Base-by-base conservation (phyloP, 495 filamentous ascomycete genomes). In the Neurospora terricola region DNA sequence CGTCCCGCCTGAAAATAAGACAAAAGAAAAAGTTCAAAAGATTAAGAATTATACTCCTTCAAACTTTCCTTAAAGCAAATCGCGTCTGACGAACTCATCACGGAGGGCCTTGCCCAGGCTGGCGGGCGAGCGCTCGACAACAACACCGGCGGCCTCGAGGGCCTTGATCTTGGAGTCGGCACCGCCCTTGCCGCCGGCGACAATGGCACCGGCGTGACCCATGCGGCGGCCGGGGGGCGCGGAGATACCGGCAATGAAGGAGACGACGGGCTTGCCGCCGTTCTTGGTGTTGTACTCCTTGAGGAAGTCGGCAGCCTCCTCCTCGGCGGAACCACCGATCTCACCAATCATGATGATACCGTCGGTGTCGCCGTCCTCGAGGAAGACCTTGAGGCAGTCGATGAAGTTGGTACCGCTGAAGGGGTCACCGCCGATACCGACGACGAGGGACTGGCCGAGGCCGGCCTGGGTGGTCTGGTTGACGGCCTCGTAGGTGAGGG, bases 331-430 rank as follows among this genome's bases (percentile, higher is more conserved):
- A 75, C 96, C 96, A 82, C 96, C 96, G 79, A 99, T 98, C 87
- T 99, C 96, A 82, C 96, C 96, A 81, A 99, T 98, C 96, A 99
- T 97, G 86, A 99, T 98, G 80, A 99, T 98, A 82, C 96, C 96
- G 79, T 99, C 96, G 54, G 96, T 99, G 83, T 97, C 94, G 80
- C 91, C 88, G 83, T 99, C 96, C 82, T 96, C 87, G 75, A 98
- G 87, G 90, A 99, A 99, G 79, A 99, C 93, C 76, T 92, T 91
- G 79, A 99, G 87, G 88, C 96, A 97, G 87, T 99, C 96, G 84
- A 97, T 99, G 87, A 99, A 99, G 89, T 97, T 98, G 80, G 96
- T 98, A 76, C 96, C 96, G 78, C 92, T 96, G 89, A 99, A 99
- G 71, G 96, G 96, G 82, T 99, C 96, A 82, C 96, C 96, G 76